Conservation (phyloP, 805 yeast species). For the Candida sithepensis region DNA sequence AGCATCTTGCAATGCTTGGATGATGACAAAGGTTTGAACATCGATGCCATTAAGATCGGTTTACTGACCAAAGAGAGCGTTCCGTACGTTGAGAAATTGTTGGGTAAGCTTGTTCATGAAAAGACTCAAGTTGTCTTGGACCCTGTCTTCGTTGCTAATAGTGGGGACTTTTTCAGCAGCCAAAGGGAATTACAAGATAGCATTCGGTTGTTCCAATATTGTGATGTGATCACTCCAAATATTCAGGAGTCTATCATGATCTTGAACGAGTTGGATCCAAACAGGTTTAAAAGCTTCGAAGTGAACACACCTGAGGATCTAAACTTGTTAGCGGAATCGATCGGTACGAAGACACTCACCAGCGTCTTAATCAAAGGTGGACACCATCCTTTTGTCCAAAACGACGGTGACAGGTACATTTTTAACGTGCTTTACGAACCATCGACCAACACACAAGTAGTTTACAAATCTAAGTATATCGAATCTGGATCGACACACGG, state of each 20-base stretch:
- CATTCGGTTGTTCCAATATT: constrained; percentile 15
- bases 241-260: constrained; percentile 58
- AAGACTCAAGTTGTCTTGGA: constrained; percentile 52
- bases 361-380: constrained; percentile 85
- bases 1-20: constrained; percentile 53
- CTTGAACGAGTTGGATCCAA: constrained; percentile 17
- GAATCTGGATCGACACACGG: constrained; percentile 70
- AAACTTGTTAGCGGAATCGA: constrained; percentile 36
- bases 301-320: constrained; percentile 24
- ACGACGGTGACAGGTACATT: constrained; percentile 12
- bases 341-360: constrained; percentile 35
- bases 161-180: constrained; percentile 59
- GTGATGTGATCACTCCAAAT: constrained; percentile 67
- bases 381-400: constrained; percentile 50
- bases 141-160: constrained; percentile 81
- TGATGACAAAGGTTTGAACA: constrained; percentile 48
- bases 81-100: constrained; percentile 16
- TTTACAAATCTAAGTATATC: constrained; percentile 46
- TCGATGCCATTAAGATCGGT: constrained; percentile 76
- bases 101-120: constrained; percentile 4
- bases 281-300: constrained; percentile 6
- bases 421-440: constrained; percentile 30
- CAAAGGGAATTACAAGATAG: constrained; percentile 24
- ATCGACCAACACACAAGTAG: constrained; percentile 31
- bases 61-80: constrained; percentile 59